A percentile compares a stretch with the other conserved stretches of the same genome.
Conservation (phyloP, 2,329 filamentous ascomycete genomes). For the Cercospora sp. region DNA sequence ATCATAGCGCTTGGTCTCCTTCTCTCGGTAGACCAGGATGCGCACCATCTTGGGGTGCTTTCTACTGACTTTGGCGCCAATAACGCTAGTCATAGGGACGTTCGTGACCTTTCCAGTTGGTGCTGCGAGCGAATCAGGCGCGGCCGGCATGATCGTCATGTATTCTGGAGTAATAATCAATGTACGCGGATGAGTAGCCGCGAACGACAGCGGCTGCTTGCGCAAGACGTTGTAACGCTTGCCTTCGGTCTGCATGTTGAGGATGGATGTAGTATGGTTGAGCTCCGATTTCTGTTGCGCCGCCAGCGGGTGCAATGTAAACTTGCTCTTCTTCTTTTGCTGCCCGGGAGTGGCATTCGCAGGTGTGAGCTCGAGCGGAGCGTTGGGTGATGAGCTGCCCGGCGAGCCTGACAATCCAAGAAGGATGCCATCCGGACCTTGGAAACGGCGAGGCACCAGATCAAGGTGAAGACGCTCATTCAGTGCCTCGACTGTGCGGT, state of each 20-base stretch:
- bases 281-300: slow-evolving; percentile 44
- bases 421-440: slow-evolving; percentile 54
- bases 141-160: slow-evolving; percentile 74
- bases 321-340: slow-evolving; percentile 33
- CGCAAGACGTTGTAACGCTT: slow-evolving; percentile 79
- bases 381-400: slow-evolving; percentile 68
- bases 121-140: slow-evolving; percentile 35
- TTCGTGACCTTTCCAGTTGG: slow-evolving; percentile 68
- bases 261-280: slow-evolving; percentile 25
- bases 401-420: slow-evolving; percentile 69
- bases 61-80: slow-evolving; percentile 77
- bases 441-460: slow-evolving; percentile 69
- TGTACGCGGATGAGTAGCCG: slow-evolving; percentile 71
- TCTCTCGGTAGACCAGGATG: slow-evolving; percentile 70
- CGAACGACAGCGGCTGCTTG: slow-evolving; percentile 79
- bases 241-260: slow-evolving; percentile 48
- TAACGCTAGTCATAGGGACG: slow-evolving; percentile 77
- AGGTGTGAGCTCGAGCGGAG: slow-evolving; percentile 57
- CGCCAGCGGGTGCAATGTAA: slow-evolving; percentile 61
- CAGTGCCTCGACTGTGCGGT: slow-evolving; percentile 76
- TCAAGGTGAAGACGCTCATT: slow-evolving; percentile 75
- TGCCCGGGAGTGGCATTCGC: slow-evolving; percentile 34
- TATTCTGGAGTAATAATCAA: slow-evolving; percentile 83
- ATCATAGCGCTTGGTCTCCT: slow-evolving; percentile 78
- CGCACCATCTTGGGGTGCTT: slow-evolving; percentile 81